Evolutionary conservation across 495 filamentous ascomycete genomes (phyloP).

Genomic region (Penicillium samsonianum): DNA sequence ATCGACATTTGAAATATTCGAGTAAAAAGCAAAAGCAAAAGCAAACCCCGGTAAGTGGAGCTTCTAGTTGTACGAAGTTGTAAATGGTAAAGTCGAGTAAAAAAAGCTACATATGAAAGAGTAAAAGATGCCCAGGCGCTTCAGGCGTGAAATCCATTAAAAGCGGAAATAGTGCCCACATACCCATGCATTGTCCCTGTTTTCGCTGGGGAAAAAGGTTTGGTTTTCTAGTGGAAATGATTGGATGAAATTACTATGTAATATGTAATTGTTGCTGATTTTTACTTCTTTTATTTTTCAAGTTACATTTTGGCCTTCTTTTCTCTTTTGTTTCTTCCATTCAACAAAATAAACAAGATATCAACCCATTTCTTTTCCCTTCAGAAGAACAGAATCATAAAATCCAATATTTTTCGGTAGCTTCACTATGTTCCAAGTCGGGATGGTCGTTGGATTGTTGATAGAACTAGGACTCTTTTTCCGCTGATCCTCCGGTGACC

Average conservation of each 20-base stretch:
- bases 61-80: slow-evolving; percentile 22
- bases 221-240: not conserved
- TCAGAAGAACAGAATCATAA: not conserved
- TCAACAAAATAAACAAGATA: not conserved
- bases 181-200: slow-evolving; percentile 4
- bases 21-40: slow-evolving; percentile 1
- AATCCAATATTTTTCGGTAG: not conserved
- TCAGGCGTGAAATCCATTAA: slow-evolving; percentile 13
- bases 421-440: not conserved
- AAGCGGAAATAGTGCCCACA: not conserved
- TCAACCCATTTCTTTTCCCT: not conserved
- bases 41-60: slow-evolving; percentile 21
- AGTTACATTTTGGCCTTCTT: no score
- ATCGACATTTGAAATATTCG: slow-evolving; percentile 25
- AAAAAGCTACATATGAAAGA: slow-evolving; percentile 9
- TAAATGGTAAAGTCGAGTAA: slow-evolving; percentile 8
- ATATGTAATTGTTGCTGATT: not conserved
- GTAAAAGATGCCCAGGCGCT: slow-evolving; percentile 10
- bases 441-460: not conserved
- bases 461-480: not conserved
- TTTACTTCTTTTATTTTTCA: not conserved
- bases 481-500: not conserved
- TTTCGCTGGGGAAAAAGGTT: not conserved
- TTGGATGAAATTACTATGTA: not conserved
- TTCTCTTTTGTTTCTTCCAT: no score